Base-by-base conservation (phyloP, 257 asterid genomes). In the Prunella vulgaris region DNA sequence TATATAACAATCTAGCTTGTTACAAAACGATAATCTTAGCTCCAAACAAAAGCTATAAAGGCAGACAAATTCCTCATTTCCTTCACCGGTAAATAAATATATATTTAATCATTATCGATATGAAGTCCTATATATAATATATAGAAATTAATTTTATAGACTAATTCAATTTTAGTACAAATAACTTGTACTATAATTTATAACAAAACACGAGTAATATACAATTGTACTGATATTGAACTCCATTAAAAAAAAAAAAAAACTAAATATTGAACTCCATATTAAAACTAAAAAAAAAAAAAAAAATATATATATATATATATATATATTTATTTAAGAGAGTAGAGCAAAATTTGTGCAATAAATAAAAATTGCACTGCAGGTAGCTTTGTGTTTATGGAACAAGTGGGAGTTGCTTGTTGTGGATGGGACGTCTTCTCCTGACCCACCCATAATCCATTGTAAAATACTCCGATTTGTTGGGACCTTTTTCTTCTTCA, bases 391-490 rank as follows among this genome's bases (percentile, higher is more conserved):
- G n/a, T n/a, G 71, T 79, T 84, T 72, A 89, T 20, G 90, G 95
- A 32, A 72, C 37, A 20, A 71, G 54, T 15, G 90, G 92, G 35
- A 80, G 20, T 57, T 76, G 80, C 76, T 78, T 78, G 90, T 90
- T 90, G 60, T 90, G 95, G 68, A 87, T 82, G 1, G 96, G 96
- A 6, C 85, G 82, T 58, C 95, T 76, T 49, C 70, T 76, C 78
- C 73, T 90, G 21, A 86, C 85, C 73, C 76, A 76, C 33, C 28
- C 20, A 76, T 90, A 90, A 76, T 90, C 96, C 96, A 90, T 90
- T 0, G 82, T 82, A 30, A 80, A 86, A 66, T 81, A 83, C 37
- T 90, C 82, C 9, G 86, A 71, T 30, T 72, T 77, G 49, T 78
- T 78, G 44, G 66, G 32, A 78, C 77, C 58, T 48, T 78, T 85